Evolutionary conservation across 306 rosid species (phyloP), one percentile per base, ranked within the genome.

Genomic region (cucumber (Cucumis sativus)): DNA sequence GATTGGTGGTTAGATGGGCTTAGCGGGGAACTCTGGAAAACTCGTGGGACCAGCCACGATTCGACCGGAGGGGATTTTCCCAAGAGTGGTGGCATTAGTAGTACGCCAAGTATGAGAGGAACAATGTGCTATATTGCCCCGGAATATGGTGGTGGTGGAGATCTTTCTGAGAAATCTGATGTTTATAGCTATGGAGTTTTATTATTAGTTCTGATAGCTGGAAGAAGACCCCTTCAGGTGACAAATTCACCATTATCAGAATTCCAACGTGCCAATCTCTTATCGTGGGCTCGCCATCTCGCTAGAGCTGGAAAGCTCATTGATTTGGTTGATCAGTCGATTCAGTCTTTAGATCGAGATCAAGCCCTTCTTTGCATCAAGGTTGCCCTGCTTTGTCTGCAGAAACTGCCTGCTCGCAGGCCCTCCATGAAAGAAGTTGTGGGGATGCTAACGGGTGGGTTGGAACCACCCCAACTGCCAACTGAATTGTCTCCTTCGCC

Each of bases 51-150:
- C 64, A 88, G 93, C 81, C 81, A 83, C 23, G 97, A 89, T 84
- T 90, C 91, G 15, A 47, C 75, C 0, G 20, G 39, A 45, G 94
- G 96, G 51, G 98, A 95, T 9, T 88, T 95, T 78, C 91, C 96
- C 15, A 87, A 82, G 84, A 91, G 98, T 80, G 91, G 96, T 73
- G 97, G 96, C n/a, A 77, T 89, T 55, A 96, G 97, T 85, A 96
- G 93, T 54, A 96, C 99, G 39, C 99, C 99, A 5, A 96, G 99
- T 79, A 88, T 89, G 93, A 91, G 99, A 66, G 99, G 99, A 80
- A 92, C 99, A 0, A 90, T 96, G 39, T 92, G 96, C 84, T 96
- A 96, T 80, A 87, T 88, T 84, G 99, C 99, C 55, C 99, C 99
- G 0, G 99, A 96, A 60, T 92, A 86, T 68, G 98, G 98, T 21